phyloP scores from a whole-genome alignment of 352 stramenopile genomes.

The Pythium pyrilobum region DNA sequence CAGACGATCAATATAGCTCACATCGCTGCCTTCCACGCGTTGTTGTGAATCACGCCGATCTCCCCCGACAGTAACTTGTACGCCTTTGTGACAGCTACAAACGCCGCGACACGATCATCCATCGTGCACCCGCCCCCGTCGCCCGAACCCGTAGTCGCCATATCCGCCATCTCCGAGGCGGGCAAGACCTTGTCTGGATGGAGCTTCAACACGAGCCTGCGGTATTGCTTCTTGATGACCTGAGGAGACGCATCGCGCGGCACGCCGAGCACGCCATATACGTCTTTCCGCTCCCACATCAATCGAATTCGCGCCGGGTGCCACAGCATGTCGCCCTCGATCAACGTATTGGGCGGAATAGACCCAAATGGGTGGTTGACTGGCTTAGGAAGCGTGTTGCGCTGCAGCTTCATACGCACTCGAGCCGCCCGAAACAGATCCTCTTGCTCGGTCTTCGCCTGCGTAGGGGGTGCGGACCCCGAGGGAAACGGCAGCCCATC shows the following conservation, averaged over 20 bases:
- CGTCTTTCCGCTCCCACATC: conserved; percentile 78
- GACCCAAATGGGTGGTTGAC: conserved; percentile 22
- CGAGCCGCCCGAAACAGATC: conserved; percentile 69
- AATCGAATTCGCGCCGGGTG: conserved; percentile 68
- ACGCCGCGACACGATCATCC: conserved; percentile 66
- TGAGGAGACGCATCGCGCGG: conserved; percentile 53
- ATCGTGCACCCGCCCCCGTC: conserved; percentile 11
- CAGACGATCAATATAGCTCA: background rate
- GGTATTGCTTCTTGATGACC: conserved; percentile 80
- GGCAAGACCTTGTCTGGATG: conserved; percentile 69
- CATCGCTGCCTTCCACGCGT: conserved; percentile 20
- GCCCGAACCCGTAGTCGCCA: background rate
- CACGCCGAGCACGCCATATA: conserved; percentile 68
- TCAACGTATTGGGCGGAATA: conserved; percentile 25
- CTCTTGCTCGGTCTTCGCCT: conserved; percentile 65
- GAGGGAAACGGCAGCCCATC: conserved; percentile 11
- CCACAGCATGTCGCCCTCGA: conserved; percentile 70
- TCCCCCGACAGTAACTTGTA: conserved; percentile 71
- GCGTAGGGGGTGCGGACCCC: conserved; percentile 6
- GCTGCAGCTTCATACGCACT: conserved; percentile 76
- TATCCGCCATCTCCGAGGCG: background rate
- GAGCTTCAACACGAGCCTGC: conserved; percentile 79
- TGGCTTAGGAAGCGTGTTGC: conserved; percentile 31
- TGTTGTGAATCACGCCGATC: conserved; percentile 32
- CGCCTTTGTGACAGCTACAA: conserved; percentile 70